Evolutionary conservation across 108 stramenopile species (phyloP), one percentile per base, ranked within the genome.

Genomic region (Cyclotella baltica): DNA sequence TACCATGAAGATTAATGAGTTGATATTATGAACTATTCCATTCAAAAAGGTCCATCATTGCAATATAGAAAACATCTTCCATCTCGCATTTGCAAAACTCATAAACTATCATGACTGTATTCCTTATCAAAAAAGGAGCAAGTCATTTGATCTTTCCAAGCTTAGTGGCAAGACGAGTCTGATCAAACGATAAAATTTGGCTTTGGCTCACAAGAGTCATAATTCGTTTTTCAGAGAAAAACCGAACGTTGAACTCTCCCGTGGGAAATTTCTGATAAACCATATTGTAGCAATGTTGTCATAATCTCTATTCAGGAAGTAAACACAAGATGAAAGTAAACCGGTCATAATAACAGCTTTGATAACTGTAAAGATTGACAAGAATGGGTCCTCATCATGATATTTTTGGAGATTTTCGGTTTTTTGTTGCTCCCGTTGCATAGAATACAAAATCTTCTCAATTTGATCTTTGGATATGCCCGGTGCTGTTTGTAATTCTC

Each of bases 291-390:
- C 43, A 10, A 65, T 1, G 22, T 65, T 65, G 15, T 27, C 43
- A 46, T 65, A 65, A 65, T 65, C 64, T 33, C 64, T 22, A 65
- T 65, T 65, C 31, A 47, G 10, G 20, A 65, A 4, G 27, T 65
- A 46, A 1, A 65, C 43, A 15, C 40, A n/a, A 11, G 22, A 38
- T 11, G 64, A 65, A 40, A 47, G 27, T 0, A 65, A 2, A 22
- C 9, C 15, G 1, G 43, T 25, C 15, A 33, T 46, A 10, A 65
- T 33, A 8, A 65, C 1, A 0, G 23, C 4, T 3, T 65, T 65
- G 64, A 65, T 27, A 27, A 65, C 27, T 4, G 38, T 1, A 33
- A 46, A 65, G 9, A 65, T 47, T 2, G 64, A 65, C 13, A 65
- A 4, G 31, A 40, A 34, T 35, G 61, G 10, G 30, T 62, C 61